phyloP scores from a whole-genome alignment of 148 eudicot genomes.

The Salicornia ramosissima region DNA sequence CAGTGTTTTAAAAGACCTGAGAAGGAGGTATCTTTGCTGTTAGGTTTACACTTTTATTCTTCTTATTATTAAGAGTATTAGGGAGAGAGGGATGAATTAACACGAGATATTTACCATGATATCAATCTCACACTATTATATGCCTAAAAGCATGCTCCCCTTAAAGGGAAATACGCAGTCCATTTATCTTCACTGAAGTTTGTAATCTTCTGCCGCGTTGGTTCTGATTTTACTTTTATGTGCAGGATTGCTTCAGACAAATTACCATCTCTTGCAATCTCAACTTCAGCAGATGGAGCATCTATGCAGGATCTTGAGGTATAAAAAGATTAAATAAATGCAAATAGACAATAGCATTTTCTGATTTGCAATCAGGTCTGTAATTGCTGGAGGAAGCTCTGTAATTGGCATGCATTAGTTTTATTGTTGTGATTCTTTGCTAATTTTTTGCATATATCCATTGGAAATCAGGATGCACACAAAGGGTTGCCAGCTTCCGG shows the following conservation, averaged over 20 bases:
- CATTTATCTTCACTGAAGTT: no score
- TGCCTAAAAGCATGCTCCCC: no score
- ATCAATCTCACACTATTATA: no score
- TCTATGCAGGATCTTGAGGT: constrained; percentile 76
- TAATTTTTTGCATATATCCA: constrained; percentile 1
- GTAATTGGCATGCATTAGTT: background rate
- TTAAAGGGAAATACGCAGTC: no score
- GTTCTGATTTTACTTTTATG: constrained; percentile 1
- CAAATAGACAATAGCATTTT: background rate
- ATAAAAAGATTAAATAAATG: constrained; percentile 11
- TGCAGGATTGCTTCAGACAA: constrained; percentile 46
- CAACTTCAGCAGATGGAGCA: constrained; percentile 46
- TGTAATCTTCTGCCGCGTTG: background rate
- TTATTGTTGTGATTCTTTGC: background rate
- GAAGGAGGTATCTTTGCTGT: no score
- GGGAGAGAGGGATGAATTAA: no score
- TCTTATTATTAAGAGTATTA: no score
- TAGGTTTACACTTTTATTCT: no score
- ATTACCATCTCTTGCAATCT: constrained; percentile 39
- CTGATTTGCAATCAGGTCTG: background rate
- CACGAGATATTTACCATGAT: no score
- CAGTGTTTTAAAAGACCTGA: no score
- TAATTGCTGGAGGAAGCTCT: background rate
- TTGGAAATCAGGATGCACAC: constrained; percentile 56
- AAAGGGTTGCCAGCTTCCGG: constrained; percentile 70